Conservation (phyloP, 1,284 basidiomycete genomes). For the Lentinus polychrous region DNA sequence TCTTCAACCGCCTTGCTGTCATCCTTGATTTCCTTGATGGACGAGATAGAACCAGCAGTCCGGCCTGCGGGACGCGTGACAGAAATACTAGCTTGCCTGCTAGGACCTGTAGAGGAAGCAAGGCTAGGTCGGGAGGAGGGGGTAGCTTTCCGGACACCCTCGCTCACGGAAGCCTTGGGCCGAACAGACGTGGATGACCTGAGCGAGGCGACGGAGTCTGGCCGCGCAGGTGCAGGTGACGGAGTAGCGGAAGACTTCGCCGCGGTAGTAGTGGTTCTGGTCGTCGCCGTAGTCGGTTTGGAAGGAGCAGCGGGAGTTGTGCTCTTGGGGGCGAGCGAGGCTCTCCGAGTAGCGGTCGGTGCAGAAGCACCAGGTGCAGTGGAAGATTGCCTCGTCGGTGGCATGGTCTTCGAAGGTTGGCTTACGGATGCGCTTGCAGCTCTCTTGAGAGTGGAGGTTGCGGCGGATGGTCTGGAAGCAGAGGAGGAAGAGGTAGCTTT, state of each 20-base stretch:
- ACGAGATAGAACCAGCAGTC: constrained; percentile 53
- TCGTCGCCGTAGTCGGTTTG: constrained; percentile 28
- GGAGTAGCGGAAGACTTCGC: constrained; percentile 18
- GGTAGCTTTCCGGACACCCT: constrained; percentile 25
- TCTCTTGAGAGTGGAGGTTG: constrained; percentile 19
- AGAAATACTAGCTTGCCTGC: constrained; percentile 21
- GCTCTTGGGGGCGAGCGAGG: constrained; percentile 10
- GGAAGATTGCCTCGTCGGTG: constrained; percentile 16
- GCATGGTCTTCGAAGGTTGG: constrained; percentile 34
- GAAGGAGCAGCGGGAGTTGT: constrained; percentile 27
- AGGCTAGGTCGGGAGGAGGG: constrained; percentile 24
- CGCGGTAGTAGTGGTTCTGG: constrained; percentile 19
- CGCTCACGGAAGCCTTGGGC: constrained; percentile 29
- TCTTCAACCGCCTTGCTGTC: constrained; percentile 50
- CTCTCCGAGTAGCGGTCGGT: constrained; percentile 11
- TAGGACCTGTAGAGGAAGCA: constrained; percentile 14
- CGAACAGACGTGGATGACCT: constrained; percentile 21
- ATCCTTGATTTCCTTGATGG: constrained; percentile 61
- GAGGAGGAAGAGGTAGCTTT: constrained; percentile 29
- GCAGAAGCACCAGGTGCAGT: constrained; percentile 1
- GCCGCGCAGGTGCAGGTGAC: constrained; percentile 42
- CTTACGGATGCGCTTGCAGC: constrained; percentile 14
- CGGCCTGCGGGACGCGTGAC: constrained; percentile 31
- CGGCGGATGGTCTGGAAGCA: constrained; percentile 20
- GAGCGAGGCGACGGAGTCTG: constrained; percentile 20